phyloP scores from a whole-genome alignment of 345 rosid species.

The Schrenkiella parvula region DNA sequence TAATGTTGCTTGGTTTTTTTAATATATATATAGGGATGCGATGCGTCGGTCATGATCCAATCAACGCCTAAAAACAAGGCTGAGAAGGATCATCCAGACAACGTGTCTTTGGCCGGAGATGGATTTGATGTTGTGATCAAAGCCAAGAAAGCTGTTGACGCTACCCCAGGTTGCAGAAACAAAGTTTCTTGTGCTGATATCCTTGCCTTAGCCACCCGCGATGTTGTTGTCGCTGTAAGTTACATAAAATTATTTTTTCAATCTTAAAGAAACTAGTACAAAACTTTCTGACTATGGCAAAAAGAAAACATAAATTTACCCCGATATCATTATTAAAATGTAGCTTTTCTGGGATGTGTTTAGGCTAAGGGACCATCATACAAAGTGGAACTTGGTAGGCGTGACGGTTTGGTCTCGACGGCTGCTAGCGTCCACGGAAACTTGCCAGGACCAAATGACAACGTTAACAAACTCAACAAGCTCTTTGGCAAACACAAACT shows the following conservation, averaged over 20 bases:
- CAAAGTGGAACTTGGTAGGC: conserved; percentile 68
- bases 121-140: conserved; percentile 83
- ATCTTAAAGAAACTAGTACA: not conserved
- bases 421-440: conserved; percentile 54
- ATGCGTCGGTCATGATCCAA: conserved; percentile 63
- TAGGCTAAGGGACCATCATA: conserved; percentile 70
- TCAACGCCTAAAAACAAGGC: conserved; percentile 56
- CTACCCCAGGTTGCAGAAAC: conserved; percentile 46
- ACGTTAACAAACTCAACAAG: conserved; percentile 49
- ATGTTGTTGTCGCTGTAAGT: conserved; percentile 55
- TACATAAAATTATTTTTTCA: not conserved
- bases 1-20: not conserved
- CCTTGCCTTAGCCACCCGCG: conserved; percentile 78
- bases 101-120: conserved; percentile 76
- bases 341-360: not conserved
- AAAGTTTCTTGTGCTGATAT: conserved; percentile 86
- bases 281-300: not conserved
- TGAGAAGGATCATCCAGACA: conserved; percentile 83
- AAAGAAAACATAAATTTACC: not conserved
- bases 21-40: conserved; percentile 51
- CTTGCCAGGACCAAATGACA: conserved; percentile 60
- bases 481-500: conserved; percentile 56
- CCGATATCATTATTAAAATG: not conserved
- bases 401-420: conserved; percentile 65
- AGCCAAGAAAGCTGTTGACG: conserved; percentile 70